Evolutionary conservation across 345 rosid genomes (phyloP).

Genomic region (Arabidopsis arenosa): DNA sequence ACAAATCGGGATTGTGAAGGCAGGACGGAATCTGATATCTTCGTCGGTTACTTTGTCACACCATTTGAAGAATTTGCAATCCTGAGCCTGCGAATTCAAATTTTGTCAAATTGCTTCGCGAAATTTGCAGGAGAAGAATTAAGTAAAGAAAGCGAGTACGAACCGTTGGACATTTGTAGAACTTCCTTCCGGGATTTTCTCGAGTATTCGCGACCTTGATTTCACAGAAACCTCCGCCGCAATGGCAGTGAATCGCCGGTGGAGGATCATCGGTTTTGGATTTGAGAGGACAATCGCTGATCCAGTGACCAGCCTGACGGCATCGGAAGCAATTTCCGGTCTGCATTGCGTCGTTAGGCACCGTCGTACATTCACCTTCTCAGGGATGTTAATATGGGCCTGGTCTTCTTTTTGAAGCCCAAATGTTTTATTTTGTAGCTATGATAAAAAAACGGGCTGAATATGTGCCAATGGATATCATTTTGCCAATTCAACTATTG

Average conservation of each 20-base stretch:
- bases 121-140: background rate
- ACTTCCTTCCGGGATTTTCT: slow-evolving; percentile 46
- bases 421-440: background rate
- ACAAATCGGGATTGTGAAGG: slow-evolving; percentile 29
- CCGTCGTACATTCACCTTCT: background rate
- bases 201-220: slow-evolving; percentile 16
- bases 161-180: slow-evolving; percentile 46
- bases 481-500: too few relatives aligned
- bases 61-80: slow-evolving; percentile 47
- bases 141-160: background rate
- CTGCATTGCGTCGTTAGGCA: background rate
- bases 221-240: slow-evolving; percentile 47
- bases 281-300: slow-evolving; percentile 40
- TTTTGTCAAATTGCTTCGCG: background rate
- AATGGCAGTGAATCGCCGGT: slow-evolving; percentile 44
- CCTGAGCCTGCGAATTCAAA: slow-evolving; percentile 14
- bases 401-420: background rate
- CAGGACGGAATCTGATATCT: slow-evolving; percentile 41
- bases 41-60: slow-evolving; percentile 42
- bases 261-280: slow-evolving; percentile 2
- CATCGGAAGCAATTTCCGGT: slow-evolving; percentile 40
- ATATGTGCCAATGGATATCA: too few relatives aligned
- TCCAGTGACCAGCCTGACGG: slow-evolving; percentile 47
- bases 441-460: too few relatives aligned
- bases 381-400: slow-evolving; percentile 10